Percentiles rank a stretch among this genome's conserved stretches.
Evolutionary conservation across 192 early-diverging fungal genomes (phyloP).

Genomic region (Pecoramyces ruminantium): DNA sequence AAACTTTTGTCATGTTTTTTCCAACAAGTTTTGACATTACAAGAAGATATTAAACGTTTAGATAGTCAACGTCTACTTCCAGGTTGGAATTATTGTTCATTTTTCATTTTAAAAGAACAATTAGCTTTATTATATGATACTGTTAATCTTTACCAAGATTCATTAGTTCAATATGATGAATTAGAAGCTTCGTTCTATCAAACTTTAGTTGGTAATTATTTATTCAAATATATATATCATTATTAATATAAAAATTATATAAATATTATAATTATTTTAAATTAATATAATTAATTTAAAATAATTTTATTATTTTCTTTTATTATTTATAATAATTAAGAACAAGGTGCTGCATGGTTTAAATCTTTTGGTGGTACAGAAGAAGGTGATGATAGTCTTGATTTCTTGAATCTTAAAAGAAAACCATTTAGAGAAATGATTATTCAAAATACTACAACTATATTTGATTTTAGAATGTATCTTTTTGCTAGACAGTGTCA

Average conservation of each 20-base stretch:
- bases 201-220: slow-evolving; percentile 49
- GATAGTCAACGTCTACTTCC: slow-evolving; percentile 87
- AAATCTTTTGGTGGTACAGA: slow-evolving; percentile 73
- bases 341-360: slow-evolving; percentile 85
- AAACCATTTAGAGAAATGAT: slow-evolving; percentile 81
- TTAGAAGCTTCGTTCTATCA: slow-evolving; percentile 90
- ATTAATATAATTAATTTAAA: too few species aligned
- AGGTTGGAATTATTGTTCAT: slow-evolving; percentile 98
- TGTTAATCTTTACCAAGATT: slow-evolving; percentile 73
- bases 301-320: background rate
- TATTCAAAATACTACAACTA: slow-evolving; percentile 71
- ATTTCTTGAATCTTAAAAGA: slow-evolving; percentile 52
- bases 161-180: slow-evolving; percentile 90
- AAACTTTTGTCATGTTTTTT: slow-evolving; percentile 53
- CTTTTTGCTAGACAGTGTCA: slow-evolving; percentile 80
- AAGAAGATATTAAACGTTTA: slow-evolving; percentile 69
- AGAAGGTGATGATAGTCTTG: slow-evolving; percentile 70
- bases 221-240: too few species aligned
- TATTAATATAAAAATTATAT: too few species aligned
- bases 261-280: too few species aligned
- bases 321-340: background rate
- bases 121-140: slow-evolving; percentile 72
- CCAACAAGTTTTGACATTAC: slow-evolving; percentile 59
- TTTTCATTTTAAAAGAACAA: slow-evolving; percentile 87
- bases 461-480: slow-evolving; percentile 95